Evolutionary conservation across 345 rosid species (phyloP).

Genomic region (Brassica incana): DNA sequence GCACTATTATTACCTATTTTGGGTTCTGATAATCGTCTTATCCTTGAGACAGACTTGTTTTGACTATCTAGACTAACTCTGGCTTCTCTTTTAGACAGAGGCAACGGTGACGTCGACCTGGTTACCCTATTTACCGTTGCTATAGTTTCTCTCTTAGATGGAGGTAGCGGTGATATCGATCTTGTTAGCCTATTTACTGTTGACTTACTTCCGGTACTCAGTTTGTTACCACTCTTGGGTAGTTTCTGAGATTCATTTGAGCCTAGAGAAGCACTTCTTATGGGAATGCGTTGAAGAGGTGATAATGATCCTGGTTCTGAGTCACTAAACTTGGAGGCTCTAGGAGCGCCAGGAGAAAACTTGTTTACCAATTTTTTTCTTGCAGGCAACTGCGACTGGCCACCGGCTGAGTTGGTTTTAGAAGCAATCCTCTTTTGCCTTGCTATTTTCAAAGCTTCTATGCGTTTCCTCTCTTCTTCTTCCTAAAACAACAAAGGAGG

Average conservation of each 20-base stretch:
- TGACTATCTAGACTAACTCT: constrained; percentile 47
- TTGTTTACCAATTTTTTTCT: constrained; percentile 57
- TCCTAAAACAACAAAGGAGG: constrained; percentile 49
- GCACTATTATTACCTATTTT: constrained; percentile 45
- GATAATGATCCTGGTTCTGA: constrained; percentile 71
- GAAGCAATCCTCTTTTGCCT: constrained; percentile 94
- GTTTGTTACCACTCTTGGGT: constrained; percentile 51
- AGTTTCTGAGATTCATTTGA: constrained; percentile 52
- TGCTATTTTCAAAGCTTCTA: constrained; percentile 72
- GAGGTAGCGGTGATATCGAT: constrained; percentile 67
- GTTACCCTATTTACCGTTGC: constrained; percentile 57
- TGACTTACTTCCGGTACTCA: constrained; percentile 52
- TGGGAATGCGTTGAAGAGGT: constrained; percentile 61
- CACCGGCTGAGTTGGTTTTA: constrained; percentile 52
- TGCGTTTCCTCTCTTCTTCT: constrained; percentile 69
- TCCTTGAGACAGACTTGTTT: constrained; percentile 59
- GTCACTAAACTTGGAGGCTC: constrained; percentile 83
- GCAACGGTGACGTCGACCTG: constrained; percentile 63
- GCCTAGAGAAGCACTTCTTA: constrained; percentile 52
- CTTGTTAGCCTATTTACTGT: constrained; percentile 56
- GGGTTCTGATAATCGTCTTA: constrained; percentile 84
- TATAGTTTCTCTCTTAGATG: constrained; percentile 50
- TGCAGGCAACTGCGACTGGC: constrained; percentile 46
- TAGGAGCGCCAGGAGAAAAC: constrained; percentile 63
- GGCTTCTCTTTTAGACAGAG: constrained; percentile 59